phyloP scores from a whole-genome alignment of 495 filamentous ascomycete species.

The Acidiella bohemica region DNA sequence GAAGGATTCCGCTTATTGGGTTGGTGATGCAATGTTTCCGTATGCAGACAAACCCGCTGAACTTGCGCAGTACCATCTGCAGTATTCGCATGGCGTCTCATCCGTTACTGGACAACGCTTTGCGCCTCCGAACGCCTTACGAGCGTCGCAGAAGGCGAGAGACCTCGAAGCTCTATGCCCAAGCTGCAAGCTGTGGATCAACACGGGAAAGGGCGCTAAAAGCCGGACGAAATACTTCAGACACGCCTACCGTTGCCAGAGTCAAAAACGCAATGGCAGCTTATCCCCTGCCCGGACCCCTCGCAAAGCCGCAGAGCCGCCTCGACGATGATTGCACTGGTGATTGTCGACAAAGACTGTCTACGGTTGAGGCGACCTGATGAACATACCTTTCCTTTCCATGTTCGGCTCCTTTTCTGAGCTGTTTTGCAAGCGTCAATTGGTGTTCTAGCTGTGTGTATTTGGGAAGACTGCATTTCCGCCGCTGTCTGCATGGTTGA shows the following conservation, averaged over 20 bases:
- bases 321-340: too few relatives aligned
- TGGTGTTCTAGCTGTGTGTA: not conserved
- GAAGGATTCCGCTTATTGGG: slow-evolving; percentile 17
- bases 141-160: not conserved
- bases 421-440: slow-evolving; percentile 6
- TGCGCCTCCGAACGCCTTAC: not conserved
- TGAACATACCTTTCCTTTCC: slow-evolving; percentile 1
- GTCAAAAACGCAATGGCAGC: not conserved
- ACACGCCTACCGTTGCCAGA: slow-evolving; percentile 9
- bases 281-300: too few relatives aligned
- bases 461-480: too few relatives aligned
- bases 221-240: slow-evolving; percentile 11
- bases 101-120: not conserved
- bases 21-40: not conserved
- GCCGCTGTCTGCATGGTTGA: too few relatives aligned
- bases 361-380: not conserved
- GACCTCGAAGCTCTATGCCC: slow-evolving; percentile 3
- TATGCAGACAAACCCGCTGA: not conserved
- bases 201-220: not conserved
- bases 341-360: not conserved
- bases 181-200: slow-evolving; percentile 5
- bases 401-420: slow-evolving; percentile 5
- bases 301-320: too few relatives aligned
- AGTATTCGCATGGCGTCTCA: slow-evolving; percentile 12
- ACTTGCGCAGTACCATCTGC: slow-evolving; percentile 9